Base-by-base conservation (phyloP, 108 stramenopile genomes). In the Schizochytrium sp. region DNA sequence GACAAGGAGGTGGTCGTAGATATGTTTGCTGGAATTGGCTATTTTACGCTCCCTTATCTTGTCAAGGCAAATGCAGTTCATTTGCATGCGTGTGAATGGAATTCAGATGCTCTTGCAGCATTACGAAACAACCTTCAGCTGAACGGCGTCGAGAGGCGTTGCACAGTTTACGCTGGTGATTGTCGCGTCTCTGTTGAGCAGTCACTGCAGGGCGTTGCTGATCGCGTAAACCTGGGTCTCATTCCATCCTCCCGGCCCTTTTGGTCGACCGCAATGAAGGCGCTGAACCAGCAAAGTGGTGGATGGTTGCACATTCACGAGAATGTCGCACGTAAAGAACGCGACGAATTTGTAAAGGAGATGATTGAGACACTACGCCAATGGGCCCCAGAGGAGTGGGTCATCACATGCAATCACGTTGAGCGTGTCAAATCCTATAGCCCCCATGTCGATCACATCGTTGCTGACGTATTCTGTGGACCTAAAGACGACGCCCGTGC, bases 11-110 rank as follows among this genome's bases (percentile, higher is more conserved):
- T 89, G 3, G 92, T 98, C 4, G 92, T 98, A 88, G 98, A 99
- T 87, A 93, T 99, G 93, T 99, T 97, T 90, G 95, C 96, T 38
- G 98, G 98, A 0, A 98, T 99, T 91, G 98, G 98, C 46, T 99
- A 99, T 89, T 99, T 97, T 76, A 96, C 97, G 17, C 90, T 99
- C 4, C 98, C 97, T 1, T 96, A 96, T 0, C 61, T 96, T 56
- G 87, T 97, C 47, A 92, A 94, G 87, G 97, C 95, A 0, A 91
- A 93, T 61, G 97, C 95, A 0, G 56, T 72, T 12, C 91, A 93
- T 61, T 96, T 98, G 7, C 91, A 93, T 19, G 95, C 96, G 3
- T 97, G 96, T 76, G 98, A 99, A 90, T 98, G 97, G 97, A 98
- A 98, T 90, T 90, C 93, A 41, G 87, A 97, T 91, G 96, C 98